These are phyloP conservation scores for Pulveroboletus ravenelii DNA, from an alignment of 768 basidiomycete genomes.

Conservation along the genomic window DNA sequence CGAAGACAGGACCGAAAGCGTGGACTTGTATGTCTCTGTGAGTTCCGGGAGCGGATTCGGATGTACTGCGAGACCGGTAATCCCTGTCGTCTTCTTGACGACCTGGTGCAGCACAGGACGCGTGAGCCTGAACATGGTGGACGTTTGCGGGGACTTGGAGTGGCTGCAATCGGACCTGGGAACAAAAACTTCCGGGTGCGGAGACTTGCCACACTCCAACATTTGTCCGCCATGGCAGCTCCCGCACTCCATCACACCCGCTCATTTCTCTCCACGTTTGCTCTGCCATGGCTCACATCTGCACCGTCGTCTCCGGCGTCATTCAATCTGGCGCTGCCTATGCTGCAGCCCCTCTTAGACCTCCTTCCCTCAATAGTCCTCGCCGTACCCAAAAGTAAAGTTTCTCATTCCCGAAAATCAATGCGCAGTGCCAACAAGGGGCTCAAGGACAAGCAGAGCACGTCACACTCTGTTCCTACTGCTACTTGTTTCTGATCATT, in stretches of 20 bases:
- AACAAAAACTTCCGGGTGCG: background rate
- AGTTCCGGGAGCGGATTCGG: slow-evolving; percentile 80
- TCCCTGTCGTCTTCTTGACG: slow-evolving; percentile 77
- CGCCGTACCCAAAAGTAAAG: slow-evolving; percentile 92
- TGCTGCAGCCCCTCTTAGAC: slow-evolving; percentile 51
- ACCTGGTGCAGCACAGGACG: slow-evolving; percentile 63
- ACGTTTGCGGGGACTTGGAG: slow-evolving; percentile 14
- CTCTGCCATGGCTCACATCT: slow-evolving; percentile 22
- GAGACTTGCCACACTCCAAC: background rate
- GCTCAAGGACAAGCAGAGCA: slow-evolving; percentile 89
- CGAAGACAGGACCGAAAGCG: slow-evolving; percentile 59
- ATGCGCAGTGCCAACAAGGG: slow-evolving; percentile 95
- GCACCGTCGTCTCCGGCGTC: slow-evolving; percentile 20
- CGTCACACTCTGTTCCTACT: background rate
- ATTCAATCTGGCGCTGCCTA: slow-evolving; percentile 35
- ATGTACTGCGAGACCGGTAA: slow-evolving; percentile 81
- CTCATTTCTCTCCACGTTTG: slow-evolving; percentile 21
- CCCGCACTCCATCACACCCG: slow-evolving; percentile 34
- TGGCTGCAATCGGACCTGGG: slow-evolving; percentile 4
- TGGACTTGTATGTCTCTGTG: slow-evolving; percentile 67
- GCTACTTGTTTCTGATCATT: slow-evolving; percentile 2
- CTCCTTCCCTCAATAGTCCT: slow-evolving; percentile 84
- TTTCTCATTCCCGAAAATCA: slow-evolving; percentile 89
- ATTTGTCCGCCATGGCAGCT: slow-evolving; percentile 36
- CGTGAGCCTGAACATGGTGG: slow-evolving; percentile 69